Percentiles rank a stretch among this genome's conserved stretches.
phyloP scores from a whole-genome alignment of 805 yeast genomes.

The Saccharomycopsis microspora region DNA sequence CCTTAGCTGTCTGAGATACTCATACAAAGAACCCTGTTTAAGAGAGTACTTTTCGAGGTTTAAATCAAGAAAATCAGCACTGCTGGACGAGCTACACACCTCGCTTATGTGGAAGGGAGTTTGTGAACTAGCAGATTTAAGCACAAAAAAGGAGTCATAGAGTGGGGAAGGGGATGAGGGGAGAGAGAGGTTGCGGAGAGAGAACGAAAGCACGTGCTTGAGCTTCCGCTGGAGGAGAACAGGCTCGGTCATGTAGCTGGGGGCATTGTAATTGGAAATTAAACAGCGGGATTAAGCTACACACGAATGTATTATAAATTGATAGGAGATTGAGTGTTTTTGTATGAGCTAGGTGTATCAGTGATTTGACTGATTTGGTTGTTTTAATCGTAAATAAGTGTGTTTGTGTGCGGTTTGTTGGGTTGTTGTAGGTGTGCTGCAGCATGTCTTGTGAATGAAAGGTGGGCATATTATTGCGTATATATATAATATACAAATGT shows the following conservation, averaged over 20 bases:
- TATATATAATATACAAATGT: no score
- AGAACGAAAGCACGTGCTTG: conserved; percentile 13
- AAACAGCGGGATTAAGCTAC: no score
- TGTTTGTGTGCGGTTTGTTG: no score
- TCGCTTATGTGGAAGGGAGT: conserved; percentile 16
- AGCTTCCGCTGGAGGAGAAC: conserved; percentile 6
- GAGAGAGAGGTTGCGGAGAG: conserved; percentile 5
- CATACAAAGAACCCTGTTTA: neutral
- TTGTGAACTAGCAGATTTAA: neutral
- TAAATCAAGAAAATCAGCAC: conserved; percentile 12
- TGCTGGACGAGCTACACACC: neutral
- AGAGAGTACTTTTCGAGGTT: conserved; percentile 2
- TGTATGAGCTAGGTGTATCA: no score
- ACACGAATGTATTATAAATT: no score
- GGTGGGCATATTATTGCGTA: no score
- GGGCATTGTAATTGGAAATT: no score
- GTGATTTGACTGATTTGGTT: no score
- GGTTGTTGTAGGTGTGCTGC: no score
- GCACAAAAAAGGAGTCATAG: conserved; percentile 5
- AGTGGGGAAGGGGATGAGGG: neutral
- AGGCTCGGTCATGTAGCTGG: neutral
- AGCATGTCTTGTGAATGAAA: no score
- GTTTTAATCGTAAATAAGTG: no score
- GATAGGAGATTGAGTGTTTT: no score
- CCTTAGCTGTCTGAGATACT: neutral